A percentile compares a stretch with the other conserved stretches of the same genome.
These are phyloP conservation scores for Lactarius sanguifluus DNA, from an alignment of 768 basidiomycete genomes.

Conservation along the genomic window DNA sequence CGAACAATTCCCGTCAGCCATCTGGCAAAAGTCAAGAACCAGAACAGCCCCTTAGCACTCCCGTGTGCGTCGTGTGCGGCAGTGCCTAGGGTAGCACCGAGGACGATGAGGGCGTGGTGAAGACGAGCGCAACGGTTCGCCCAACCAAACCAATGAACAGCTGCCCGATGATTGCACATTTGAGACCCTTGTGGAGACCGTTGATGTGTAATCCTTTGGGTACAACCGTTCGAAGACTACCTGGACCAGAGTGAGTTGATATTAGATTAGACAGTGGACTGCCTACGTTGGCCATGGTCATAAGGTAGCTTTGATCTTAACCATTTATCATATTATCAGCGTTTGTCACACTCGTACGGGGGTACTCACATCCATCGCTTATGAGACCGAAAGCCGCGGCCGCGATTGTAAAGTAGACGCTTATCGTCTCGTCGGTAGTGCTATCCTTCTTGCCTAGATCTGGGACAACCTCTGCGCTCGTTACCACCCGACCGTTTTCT, in stretches of 20 bases:
- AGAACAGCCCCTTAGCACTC: slow-evolving; percentile 59
- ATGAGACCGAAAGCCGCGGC: slow-evolving; percentile 68
- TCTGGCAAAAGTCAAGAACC: slow-evolving; percentile 70
- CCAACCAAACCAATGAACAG: slow-evolving; percentile 63
- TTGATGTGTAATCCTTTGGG: slow-evolving; percentile 57
- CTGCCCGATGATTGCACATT: slow-evolving; percentile 68
- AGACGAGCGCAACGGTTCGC: slow-evolving; percentile 66
- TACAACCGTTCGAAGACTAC: slow-evolving; percentile 66
- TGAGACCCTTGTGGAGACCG: slow-evolving; percentile 64
- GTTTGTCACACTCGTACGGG: background rate
- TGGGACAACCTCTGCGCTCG: slow-evolving; percentile 9
- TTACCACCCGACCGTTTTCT: slow-evolving; percentile 3
- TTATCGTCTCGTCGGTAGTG: slow-evolving; percentile 42
- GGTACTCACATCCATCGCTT: slow-evolving; percentile 54
- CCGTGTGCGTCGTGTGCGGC: slow-evolving; percentile 63
- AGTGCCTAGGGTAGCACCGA: slow-evolving; percentile 67
- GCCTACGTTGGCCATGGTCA: slow-evolving; percentile 65
- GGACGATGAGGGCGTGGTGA: slow-evolving; percentile 67
- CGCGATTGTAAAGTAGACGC: slow-evolving; percentile 61
- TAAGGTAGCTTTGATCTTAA: slow-evolving; percentile 65
- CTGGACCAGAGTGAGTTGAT: slow-evolving; percentile 37
- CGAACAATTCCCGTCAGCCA: slow-evolving; percentile 67
- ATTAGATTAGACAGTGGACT: slow-evolving; percentile 1
- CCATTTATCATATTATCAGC: slow-evolving; percentile 9
- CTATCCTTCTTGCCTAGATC: slow-evolving; percentile 6